Evolutionary conservation across 768 basidiomycete genomes (phyloP).

Genomic region (Cantharellus cinnabarinus): DNA sequence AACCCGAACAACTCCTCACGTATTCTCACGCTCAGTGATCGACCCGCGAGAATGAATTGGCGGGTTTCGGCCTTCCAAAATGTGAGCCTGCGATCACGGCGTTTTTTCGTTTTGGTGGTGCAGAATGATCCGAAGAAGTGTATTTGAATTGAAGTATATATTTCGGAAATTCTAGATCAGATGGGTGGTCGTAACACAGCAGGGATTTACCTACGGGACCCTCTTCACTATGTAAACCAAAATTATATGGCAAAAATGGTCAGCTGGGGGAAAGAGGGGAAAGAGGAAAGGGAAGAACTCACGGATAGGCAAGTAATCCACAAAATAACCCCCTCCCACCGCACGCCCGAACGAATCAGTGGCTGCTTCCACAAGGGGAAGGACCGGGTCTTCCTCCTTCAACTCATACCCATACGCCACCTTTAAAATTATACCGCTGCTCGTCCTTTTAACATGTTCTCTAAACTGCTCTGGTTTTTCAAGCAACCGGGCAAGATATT

Average conservation of each 20-base stretch:
- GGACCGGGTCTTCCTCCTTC: background rate
- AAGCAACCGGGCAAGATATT: background rate
- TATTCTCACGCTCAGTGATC: background rate
- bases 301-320: background rate
- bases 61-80: background rate
- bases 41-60: background rate
- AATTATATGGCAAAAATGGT: background rate
- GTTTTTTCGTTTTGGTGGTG: background rate
- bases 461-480: background rate
- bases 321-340: background rate
- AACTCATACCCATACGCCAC: background rate
- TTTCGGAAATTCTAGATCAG: too few relatives aligned
- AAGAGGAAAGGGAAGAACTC: background rate
- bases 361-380: background rate
- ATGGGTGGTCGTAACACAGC: too few relatives aligned
- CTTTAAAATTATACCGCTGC: background rate
- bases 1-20: background rate
- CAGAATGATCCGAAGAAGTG: background rate
- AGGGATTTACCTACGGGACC: background rate
- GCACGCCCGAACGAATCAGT: background rate
- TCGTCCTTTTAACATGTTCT: background rate
- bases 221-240: background rate
- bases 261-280: background rate
- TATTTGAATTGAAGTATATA: background rate
- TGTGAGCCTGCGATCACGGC: background rate